Percentiles rank a stretch among this genome's conserved stretches.
phyloP scores from a whole-genome alignment of 1,139 yeast species.

The Taphrina sp. region DNA sequence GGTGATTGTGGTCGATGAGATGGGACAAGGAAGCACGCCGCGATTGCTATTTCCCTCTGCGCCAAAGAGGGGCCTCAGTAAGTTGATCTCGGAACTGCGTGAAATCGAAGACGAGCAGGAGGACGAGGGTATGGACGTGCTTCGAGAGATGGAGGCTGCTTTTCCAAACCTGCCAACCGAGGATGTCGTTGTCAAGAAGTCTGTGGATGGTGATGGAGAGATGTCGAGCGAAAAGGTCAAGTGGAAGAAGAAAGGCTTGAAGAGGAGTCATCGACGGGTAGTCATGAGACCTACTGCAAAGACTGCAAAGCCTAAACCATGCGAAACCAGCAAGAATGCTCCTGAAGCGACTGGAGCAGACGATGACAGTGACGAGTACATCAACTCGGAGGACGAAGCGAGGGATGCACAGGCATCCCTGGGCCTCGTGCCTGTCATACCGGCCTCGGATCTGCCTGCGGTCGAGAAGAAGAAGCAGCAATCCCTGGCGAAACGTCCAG shows the following conservation, averaged over 20 bases:
- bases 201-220: not conserved
- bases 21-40: not conserved
- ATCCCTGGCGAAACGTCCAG: not conserved
- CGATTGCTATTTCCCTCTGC: slow-evolving; percentile 11
- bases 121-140: slow-evolving; percentile 25
- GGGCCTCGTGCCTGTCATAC: no score
- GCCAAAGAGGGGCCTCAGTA: slow-evolving; percentile 16
- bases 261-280: slow-evolving; percentile 26
- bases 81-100: slow-evolving; percentile 15
- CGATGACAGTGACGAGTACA: slow-evolving; percentile 29
- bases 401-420: slow-evolving; percentile 8
- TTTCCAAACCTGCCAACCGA: not conserved
- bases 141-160: slow-evolving; percentile 16
- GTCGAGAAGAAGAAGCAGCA: not conserved
- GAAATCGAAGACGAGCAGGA: slow-evolving; percentile 24
- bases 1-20: slow-evolving; percentile 9
- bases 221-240: slow-evolving; percentile 7
- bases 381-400: slow-evolving; percentile 18
- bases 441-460: not conserved
- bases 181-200: not conserved
- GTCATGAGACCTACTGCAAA: slow-evolving; percentile 19
- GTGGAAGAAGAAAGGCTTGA: slow-evolving; percentile 30
- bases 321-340: no score
- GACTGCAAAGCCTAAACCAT: no score
- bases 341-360: no score